A percentile compares a stretch with the other conserved stretches of the same genome.
Evolutionary conservation across 805 yeast genomes (phyloP).

Genomic region (Pichia membranifaciens): DNA sequence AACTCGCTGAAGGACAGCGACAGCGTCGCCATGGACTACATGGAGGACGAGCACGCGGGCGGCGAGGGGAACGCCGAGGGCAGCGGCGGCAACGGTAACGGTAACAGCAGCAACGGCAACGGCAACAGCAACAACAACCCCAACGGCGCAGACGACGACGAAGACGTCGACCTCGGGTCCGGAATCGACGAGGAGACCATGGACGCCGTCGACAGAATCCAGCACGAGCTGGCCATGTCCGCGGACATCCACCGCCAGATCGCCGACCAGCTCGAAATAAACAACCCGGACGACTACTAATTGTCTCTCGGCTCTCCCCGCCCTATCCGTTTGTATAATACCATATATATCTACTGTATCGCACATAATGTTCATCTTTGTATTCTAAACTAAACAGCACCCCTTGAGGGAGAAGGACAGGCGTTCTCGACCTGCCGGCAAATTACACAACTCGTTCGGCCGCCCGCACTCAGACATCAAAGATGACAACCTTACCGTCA

Average conservation of each 20-base stretch:
- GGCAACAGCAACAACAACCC: neutral
- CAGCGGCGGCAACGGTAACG: neutral
- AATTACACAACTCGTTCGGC: too few species aligned
- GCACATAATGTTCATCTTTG: neutral
- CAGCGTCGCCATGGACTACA: neutral
- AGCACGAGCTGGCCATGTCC: conserved; percentile 9
- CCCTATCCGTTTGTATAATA: too few species aligned
- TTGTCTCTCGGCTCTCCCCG: neutral
- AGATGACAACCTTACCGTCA: conserved; percentile 88
- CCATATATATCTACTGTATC: neutral
- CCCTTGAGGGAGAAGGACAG: neutral
- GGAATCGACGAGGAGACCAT: conserved; percentile 10
- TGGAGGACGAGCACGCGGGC: neutral
- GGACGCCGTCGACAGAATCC: conserved; percentile 10
- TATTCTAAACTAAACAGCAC: neutral
- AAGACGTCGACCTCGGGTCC: conserved; percentile 8
- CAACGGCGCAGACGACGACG: conserved; percentile 7
- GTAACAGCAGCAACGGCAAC: neutral
- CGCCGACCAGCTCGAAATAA: conserved; percentile 10
- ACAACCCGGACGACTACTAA: conserved; percentile 5
- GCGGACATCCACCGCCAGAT: conserved; percentile 11
- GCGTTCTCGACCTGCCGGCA: neutral
- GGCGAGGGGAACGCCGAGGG: neutral
- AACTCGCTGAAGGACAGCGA: conserved; percentile 13
- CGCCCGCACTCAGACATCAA: conserved; percentile 40